These are phyloP conservation scores for Vickermania ingenoplastis DNA, from an alignment of 208 protist genomes.

Conservation along the genomic window DNA sequence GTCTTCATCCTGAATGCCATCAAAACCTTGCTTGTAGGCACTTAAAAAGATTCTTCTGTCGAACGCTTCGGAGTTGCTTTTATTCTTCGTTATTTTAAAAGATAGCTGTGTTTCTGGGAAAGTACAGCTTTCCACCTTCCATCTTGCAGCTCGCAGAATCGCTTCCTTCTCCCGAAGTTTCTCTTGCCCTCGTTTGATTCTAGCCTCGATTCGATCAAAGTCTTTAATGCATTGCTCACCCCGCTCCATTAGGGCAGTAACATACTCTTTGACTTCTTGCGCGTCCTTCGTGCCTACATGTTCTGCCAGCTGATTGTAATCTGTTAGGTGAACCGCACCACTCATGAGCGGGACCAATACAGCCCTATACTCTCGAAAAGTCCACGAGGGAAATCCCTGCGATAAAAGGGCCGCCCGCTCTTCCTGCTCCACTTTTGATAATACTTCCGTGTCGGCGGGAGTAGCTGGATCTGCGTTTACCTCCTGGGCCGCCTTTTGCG, in stretches of 20 bases:
- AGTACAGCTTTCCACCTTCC: constrained; percentile 76
- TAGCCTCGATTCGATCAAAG: constrained; percentile 43
- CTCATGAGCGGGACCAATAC: constrained; percentile 35
- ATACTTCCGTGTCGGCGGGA: constrained; percentile 36
- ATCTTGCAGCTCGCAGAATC: constrained; percentile 48
- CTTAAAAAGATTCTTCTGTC: constrained; percentile 68
- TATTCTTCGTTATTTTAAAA: constrained; percentile 17
- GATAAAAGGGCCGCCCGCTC: constrained; percentile 65
- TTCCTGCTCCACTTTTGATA: constrained; percentile 65
- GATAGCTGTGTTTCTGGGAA: constrained; percentile 49
- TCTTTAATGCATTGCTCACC: constrained; percentile 63
- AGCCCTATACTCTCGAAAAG: constrained; percentile 45
- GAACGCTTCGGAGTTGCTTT: constrained; percentile 14
- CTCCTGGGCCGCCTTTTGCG: constrained; percentile 35
- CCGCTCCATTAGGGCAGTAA: constrained; percentile 62
- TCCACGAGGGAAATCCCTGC: constrained; percentile 75
- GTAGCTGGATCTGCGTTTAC: constrained; percentile 1
- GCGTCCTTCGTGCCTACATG: constrained; percentile 31
- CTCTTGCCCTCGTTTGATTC: constrained; percentile 36
- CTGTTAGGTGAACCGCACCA: constrained; percentile 39
- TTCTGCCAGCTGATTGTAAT: constrained; percentile 47
- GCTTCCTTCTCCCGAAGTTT: constrained; percentile 32
- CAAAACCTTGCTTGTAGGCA: constrained; percentile 66
- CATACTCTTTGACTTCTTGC: constrained; percentile 75
- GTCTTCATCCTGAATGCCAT: constrained; percentile 27